Evolutionary conservation across 1,139 yeast genomes (phyloP).

Genomic region (Scheffersomyces stambukii): DNA sequence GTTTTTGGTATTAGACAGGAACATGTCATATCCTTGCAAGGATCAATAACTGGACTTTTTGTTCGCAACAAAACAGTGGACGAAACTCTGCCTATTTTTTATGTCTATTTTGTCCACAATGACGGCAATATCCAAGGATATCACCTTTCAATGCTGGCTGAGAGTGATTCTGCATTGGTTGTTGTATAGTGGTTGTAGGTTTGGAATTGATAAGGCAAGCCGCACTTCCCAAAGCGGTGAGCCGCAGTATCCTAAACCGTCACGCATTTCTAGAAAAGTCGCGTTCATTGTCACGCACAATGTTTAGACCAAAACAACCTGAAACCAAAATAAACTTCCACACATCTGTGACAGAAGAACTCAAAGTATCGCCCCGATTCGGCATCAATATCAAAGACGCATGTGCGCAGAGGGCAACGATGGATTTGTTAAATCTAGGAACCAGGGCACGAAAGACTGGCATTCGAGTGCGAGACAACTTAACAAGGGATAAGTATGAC

Average conservation of each 20-base stretch:
- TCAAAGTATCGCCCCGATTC: too few species aligned
- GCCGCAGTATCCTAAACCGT: too few species aligned
- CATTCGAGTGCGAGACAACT: slow-evolving; percentile 44
- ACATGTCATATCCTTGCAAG: slow-evolving; percentile 42
- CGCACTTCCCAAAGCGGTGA: too few species aligned
- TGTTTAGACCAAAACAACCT: too few species aligned
- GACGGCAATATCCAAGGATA: slow-evolving; percentile 31
- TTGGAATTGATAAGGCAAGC: too few species aligned
- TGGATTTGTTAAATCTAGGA: slow-evolving; percentile 54
- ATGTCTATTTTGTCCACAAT: slow-evolving; percentile 26
- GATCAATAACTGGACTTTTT: slow-evolving; percentile 32
- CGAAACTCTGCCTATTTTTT: slow-evolving; percentile 16
- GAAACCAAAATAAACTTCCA: background rate
- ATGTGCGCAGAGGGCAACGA: too few species aligned
- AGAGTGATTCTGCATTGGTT: too few species aligned
- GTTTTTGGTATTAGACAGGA: slow-evolving; percentile 61
- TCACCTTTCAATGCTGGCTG: slow-evolving; percentile 15
- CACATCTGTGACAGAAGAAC: too few species aligned
- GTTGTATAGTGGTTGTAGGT: too few species aligned
- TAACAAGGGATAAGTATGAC: slow-evolving; percentile 61
- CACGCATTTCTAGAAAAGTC: too few species aligned
- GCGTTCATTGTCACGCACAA: too few species aligned
- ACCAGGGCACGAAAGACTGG: slow-evolving; percentile 60
- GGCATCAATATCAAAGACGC: too few species aligned
- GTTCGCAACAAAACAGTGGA: slow-evolving; percentile 19